These are phyloP conservation scores for Psidium guajava DNA, from an alignment of 345 rosid genomes.

Conservation along the genomic window DNA sequence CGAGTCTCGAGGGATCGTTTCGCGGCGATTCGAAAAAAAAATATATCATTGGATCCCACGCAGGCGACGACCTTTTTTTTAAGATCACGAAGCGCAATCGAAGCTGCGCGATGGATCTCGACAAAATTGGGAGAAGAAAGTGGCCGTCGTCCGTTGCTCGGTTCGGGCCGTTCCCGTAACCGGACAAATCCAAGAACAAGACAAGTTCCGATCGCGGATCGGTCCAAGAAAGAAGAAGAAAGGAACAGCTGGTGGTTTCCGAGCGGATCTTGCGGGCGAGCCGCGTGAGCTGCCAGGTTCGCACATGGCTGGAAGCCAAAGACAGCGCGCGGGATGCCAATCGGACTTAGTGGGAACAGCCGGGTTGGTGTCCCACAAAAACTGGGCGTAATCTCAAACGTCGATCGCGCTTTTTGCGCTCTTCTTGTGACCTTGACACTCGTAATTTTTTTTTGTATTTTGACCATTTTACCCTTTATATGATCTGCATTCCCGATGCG, in stretches of 20 bases:
- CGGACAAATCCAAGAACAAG: not conserved
- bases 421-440: no score
- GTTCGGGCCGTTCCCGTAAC: not conserved
- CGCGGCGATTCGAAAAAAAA: not conserved
- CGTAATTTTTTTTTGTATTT: no score
- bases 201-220: not conserved
- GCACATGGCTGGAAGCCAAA: not conserved
- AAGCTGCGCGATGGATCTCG: not conserved
- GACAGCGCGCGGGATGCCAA: not conserved
- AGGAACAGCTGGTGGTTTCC: not conserved
- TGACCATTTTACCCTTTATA: no score
- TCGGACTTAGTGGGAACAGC: not conserved
- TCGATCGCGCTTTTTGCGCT: no score
- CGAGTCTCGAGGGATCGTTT: rapidly evolving
- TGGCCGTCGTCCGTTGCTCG: not conserved
- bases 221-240: rapidly evolving
- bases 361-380: not conserved
- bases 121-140: not conserved
- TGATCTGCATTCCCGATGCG: no score
- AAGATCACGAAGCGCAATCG: not conserved
- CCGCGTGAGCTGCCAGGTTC: not conserved
- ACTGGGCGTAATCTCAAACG: no score
- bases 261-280: not conserved
- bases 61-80: not conserved
- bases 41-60: not conserved